Conservation (phyloP, 2,329 filamentous ascomycete species). For the Fusarium chaquense region DNA sequence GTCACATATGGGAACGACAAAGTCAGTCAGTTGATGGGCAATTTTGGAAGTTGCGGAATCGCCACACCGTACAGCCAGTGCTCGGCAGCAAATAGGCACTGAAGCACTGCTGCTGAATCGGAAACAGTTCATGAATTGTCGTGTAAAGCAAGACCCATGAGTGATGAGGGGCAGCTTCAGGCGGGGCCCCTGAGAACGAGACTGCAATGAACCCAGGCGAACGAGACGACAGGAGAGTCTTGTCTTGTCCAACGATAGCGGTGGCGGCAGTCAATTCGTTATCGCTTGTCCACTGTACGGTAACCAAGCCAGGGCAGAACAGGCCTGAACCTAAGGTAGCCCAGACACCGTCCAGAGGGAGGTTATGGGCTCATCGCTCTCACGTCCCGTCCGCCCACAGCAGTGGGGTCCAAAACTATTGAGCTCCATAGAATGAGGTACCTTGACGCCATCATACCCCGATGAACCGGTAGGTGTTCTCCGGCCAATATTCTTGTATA, state of each 20-base stretch:
- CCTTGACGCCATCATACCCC: conserved; percentile 34
- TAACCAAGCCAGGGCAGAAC: neutral
- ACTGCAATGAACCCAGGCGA: conserved; percentile 3
- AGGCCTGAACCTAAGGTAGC: neutral
- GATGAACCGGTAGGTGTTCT: conserved; percentile 9
- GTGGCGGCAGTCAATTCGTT: conserved; percentile 5
- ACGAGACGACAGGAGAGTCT: neutral
- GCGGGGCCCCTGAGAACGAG: conserved; percentile 8
- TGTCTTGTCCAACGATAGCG: conserved; percentile 5
- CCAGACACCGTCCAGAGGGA: conserved; percentile 7
- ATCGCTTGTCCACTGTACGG: neutral
- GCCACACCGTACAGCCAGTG: conserved; percentile 13
- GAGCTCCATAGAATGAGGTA: conserved; percentile 23
- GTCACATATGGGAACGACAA: conserved; percentile 6
- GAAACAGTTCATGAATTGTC: conserved; percentile 19
- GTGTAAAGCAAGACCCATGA: conserved; percentile 22
- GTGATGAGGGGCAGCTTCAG: conserved; percentile 30
- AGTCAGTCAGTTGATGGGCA: conserved; percentile 11
- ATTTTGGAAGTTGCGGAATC: conserved; percentile 1
- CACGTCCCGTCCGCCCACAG: conserved; percentile 7
- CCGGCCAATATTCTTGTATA: neutral
- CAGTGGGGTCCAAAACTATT: conserved; percentile 29
- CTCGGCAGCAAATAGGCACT: conserved; percentile 13
- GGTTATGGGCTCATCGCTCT: neutral
- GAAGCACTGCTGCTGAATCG: conserved; percentile 25